A percentile compares a stretch with the other conserved stretches of the same genome.
Evolutionary conservation across 2,329 filamentous ascomycete genomes (phyloP).

Genomic region (Aureobasidium leucospermi): DNA sequence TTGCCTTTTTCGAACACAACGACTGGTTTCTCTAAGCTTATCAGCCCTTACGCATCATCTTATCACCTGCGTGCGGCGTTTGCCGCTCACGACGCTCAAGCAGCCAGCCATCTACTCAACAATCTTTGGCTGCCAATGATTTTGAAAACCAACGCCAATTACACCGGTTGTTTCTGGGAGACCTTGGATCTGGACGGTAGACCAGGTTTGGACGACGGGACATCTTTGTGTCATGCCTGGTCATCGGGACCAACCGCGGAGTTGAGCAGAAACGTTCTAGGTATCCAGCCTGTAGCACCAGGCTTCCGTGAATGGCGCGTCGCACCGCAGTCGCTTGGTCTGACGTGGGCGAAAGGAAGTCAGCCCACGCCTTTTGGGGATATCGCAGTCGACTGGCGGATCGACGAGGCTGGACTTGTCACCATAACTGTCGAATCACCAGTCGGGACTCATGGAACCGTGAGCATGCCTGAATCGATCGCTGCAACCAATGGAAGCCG

Average conservation of each 20-base stretch:
- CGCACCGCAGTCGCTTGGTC: neutral
- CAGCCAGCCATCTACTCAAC: neutral
- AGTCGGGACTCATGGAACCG: neutral
- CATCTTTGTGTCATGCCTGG: neutral
- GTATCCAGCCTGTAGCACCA: neutral
- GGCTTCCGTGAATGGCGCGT: neutral
- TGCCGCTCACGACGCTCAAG: neutral
- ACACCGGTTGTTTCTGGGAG: neutral
- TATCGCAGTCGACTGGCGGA: neutral
- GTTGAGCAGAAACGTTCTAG: neutral
- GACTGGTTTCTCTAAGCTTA: neutral
- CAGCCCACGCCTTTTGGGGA: neutral
- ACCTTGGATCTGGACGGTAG: neutral
- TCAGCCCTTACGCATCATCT: neutral
- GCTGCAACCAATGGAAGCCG: neutral
- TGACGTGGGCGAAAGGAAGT: neutral
- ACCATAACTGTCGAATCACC: neutral
- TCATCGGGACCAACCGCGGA: neutral
- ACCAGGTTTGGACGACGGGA: neutral
- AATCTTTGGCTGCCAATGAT: neutral
- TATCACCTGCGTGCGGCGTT: neutral
- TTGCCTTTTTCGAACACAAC: neutral
- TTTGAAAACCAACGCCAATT: neutral
- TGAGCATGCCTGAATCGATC: neutral
- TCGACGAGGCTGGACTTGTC: neutral